phyloP scores from a whole-genome alignment of 345 rosid genomes.

The Corymbia maculata region DNA sequence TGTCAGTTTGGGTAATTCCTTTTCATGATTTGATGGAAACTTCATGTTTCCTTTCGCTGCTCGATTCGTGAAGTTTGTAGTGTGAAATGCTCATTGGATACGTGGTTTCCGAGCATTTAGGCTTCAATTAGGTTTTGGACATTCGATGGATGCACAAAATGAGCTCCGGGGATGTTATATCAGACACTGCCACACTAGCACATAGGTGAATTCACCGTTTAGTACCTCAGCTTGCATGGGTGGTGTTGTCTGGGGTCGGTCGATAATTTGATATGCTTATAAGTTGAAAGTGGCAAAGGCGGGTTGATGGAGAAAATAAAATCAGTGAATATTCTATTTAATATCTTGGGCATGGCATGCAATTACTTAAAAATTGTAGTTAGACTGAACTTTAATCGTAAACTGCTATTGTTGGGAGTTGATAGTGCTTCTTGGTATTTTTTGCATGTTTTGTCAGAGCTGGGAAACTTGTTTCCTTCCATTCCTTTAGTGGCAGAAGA shows the following conservation, averaged over 20 bases:
- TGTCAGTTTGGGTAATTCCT: conserved; percentile 59
- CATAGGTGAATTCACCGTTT: background rate
- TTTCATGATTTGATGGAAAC: background rate
- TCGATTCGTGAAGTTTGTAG: background rate
- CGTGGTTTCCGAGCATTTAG: background rate
- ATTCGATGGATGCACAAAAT: rapidly evolving
- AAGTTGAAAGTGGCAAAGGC: background rate
- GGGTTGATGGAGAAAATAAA: background rate
- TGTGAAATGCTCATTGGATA: background rate
- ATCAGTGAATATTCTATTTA: background rate
- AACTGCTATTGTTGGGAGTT: background rate
- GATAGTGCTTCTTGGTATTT: background rate
- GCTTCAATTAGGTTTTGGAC: background rate
- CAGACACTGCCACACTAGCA: background rate
- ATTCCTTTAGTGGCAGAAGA: conserved; percentile 95
- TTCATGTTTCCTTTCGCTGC: background rate
- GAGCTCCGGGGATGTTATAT: background rate
- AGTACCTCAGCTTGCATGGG: background rate
- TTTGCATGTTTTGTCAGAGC: conserved; percentile 33
- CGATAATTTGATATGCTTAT: background rate
- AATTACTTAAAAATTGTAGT: background rate
- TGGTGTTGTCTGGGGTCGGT: background rate
- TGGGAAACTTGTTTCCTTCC: conserved; percentile 62
- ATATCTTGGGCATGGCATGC: background rate
- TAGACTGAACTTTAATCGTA: background rate